Percentiles rank a stretch among this genome's conserved stretches.
Conservation (phyloP, 176 grass and related monocot species). For the Elaeis guineensis region DNA sequence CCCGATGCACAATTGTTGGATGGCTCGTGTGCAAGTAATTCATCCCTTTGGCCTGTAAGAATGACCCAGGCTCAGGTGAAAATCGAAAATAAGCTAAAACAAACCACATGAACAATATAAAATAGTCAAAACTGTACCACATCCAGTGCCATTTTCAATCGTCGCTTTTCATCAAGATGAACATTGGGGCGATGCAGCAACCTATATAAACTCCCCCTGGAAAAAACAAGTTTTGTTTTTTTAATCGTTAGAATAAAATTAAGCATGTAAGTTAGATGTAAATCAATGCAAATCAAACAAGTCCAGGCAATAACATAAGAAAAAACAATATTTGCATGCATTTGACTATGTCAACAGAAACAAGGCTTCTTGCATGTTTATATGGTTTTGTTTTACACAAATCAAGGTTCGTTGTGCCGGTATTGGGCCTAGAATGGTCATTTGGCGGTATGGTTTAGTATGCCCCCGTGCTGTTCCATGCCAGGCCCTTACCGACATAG, state of each 20-base stretch:
- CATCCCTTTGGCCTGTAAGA: conserved; percentile 91
- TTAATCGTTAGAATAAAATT: background rate
- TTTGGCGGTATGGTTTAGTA: too few relatives aligned
- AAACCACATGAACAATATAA: conserved; percentile 5
- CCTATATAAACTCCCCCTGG: conserved; percentile 91
- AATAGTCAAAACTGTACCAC: conserved; percentile 59
- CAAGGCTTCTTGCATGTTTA: too few relatives aligned
- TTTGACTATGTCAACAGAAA: too few relatives aligned
- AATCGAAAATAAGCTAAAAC: conserved; percentile 3
- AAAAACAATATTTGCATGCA: too few relatives aligned
- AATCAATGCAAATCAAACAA: too few relatives aligned
- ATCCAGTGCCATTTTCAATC: conserved; percentile 97
- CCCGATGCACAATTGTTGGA: conserved; percentile 94
- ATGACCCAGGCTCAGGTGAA: conserved; percentile 10
- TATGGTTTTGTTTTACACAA: too few relatives aligned
- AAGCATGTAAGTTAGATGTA: too few relatives aligned
- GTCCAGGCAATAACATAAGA: too few relatives aligned
- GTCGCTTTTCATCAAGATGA: conserved; percentile 64
- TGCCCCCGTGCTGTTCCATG: too few relatives aligned
- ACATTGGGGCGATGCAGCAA: conserved; percentile 81
- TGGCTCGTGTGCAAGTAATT: conserved; percentile 92
- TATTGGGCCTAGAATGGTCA: too few relatives aligned
- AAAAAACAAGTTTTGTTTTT: conserved; percentile 8
- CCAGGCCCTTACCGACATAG: too few relatives aligned
- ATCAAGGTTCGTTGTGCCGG: too few relatives aligned